Evolutionary conservation across 108 stramenopile genomes (phyloP), one percentile per base, ranked within the genome.

Genomic region (Cyclotella atomus): DNA sequence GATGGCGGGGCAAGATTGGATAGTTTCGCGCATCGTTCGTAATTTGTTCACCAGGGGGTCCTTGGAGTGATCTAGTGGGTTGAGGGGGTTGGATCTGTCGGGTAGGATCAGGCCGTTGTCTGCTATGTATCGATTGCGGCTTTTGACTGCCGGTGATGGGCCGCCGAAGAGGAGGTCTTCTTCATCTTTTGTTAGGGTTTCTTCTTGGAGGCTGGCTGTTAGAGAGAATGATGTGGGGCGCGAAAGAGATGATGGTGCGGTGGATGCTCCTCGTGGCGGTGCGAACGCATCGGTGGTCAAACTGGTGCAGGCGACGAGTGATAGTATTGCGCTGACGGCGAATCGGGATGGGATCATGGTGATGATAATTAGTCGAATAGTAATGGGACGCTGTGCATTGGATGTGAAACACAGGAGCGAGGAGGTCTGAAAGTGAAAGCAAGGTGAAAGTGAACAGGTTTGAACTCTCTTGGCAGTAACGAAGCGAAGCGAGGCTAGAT

Each of bases 41-140:
- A 94, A 75, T 67, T 91, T 88, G 64, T 90, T 89, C 47, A 94
- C 85, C 32, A 91, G 77, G 0, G 93, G 91, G 71, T 94, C 84
- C 24, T 65, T 65, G 2, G 87, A 89, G 65, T 87, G 80, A 66
- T 94, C 89, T 21, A 89, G 65, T 24, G 87, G 75, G 61, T 82
- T 88, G 30, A 59, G 77, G 12, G 83, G 81, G 16, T 64, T 44
- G 36, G 46, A 20, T 10, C 69, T 76, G 61, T 84, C 84, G 19
- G 82, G 81, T 7, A 89, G 57, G 20, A 89, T 70, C 28, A 80
- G 84, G 16, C 91, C 91, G 28, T 68, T 81, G 25, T 74, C 47
- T 50, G 74, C 72, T 43, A 52, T 84, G 49, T 79, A 77, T 38
- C 81, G 83, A 59, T 87, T 73, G 3, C 76, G 82, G 56, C 46